Conservation (phyloP, 164 flowering plant genomes). For the Magnolia sinica region DNA sequence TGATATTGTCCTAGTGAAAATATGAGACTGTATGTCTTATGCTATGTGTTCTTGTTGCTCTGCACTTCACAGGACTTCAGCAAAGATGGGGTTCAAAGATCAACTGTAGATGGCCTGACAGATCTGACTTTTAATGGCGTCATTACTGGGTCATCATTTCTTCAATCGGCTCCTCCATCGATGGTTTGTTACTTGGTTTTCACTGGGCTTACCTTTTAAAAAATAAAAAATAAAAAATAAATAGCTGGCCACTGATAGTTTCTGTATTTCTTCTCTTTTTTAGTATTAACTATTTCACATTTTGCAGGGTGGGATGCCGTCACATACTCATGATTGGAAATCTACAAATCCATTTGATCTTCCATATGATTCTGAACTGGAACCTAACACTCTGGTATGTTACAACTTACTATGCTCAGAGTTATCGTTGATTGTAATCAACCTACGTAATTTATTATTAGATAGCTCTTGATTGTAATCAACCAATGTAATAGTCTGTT, state of each 20-base stretch:
- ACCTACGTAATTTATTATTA: no score
- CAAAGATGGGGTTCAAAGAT: constrained; percentile 22
- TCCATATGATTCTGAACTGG: constrained; percentile 54
- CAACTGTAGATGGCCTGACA: constrained; percentile 14
- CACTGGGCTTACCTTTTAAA: no score
- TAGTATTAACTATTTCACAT: background rate
- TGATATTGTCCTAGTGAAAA: background rate
- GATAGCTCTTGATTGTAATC: no score
- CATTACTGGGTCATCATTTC: constrained; percentile 23
- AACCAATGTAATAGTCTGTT: no score
- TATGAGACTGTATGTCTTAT: background rate
- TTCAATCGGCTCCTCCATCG: constrained; percentile 19
- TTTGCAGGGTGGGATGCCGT: constrained; percentile 36
- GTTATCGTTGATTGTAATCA: no score
- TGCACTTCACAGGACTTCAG: constrained; percentile 29
- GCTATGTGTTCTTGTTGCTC: constrained; percentile 6
- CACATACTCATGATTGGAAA: constrained; percentile 33
- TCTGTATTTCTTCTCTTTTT: background rate
- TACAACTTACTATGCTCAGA: background rate
- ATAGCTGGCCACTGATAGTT: no score
- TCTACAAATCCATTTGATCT: constrained; percentile 85
- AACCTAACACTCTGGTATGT: constrained; percentile 51
- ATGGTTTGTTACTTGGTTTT: constrained; percentile 26
- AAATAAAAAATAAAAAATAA: no score
- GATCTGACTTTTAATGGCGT: constrained; percentile 21